phyloP scores from a whole-genome alignment of 208 protist species.

The Acanthamoeba sp. region DNA sequence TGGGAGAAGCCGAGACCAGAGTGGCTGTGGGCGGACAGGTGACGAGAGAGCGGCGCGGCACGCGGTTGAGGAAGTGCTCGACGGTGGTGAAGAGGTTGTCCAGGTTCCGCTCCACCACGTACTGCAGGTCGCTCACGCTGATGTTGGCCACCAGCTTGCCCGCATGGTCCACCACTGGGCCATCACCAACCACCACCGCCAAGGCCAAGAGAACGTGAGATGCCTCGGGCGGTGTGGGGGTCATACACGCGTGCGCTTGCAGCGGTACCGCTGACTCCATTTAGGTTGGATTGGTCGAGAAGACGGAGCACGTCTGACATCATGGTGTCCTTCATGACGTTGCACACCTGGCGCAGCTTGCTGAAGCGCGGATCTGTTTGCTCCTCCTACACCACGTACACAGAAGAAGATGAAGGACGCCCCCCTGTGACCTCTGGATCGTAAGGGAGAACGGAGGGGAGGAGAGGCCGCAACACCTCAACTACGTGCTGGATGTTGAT shows the following conservation, averaged over 20 bases:
- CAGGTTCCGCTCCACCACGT: conserved; percentile 20
- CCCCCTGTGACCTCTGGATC: no score
- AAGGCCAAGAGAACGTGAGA: not conserved
- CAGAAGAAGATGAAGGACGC: not conserved
- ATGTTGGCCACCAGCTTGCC: conserved; percentile 71
- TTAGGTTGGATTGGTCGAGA: conserved; percentile 25
- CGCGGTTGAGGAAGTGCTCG: conserved; percentile 28
- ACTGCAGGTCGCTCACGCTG: conserved; percentile 69
- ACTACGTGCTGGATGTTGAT: conserved; percentile 18
- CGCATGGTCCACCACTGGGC: not conserved
- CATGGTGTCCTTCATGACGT: conserved; percentile 2
- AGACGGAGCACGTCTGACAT: conserved; percentile 9
- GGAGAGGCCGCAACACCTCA: not conserved
- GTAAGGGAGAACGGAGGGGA: not conserved
- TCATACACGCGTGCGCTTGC: not conserved
- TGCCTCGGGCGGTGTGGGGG: not conserved
- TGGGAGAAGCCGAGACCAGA: conserved; percentile 12
- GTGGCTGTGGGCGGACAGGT: conserved; percentile 19
- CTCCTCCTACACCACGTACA: not conserved
- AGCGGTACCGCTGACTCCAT: conserved; percentile 4
- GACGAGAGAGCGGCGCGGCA: conserved; percentile 29
- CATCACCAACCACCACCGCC: not conserved
- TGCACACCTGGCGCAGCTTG: conserved; percentile 27
- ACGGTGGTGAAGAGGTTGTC: conserved; percentile 54
- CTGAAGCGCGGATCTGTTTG: conserved; percentile 1